These are phyloP conservation scores for Aspergillus novofumigatus DNA, from an alignment of 2,329 filamentous ascomycete genomes.

Conservation along the genomic window DNA sequence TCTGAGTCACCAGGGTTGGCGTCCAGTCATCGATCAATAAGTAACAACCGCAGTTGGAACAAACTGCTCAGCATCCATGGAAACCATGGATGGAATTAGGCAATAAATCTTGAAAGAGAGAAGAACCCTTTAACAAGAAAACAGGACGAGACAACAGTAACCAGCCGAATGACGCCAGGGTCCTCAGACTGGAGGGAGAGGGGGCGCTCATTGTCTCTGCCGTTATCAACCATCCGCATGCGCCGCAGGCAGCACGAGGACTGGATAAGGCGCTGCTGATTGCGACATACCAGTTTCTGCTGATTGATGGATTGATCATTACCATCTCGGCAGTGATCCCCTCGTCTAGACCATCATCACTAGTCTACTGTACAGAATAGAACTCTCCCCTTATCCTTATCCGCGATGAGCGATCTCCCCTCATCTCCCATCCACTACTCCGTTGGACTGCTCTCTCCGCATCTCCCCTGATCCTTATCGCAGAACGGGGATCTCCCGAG, in stretches of 20 bases:
- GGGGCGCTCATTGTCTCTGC: neutral
- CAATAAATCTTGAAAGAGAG: neutral
- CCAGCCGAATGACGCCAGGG: neutral
- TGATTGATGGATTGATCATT: neutral
- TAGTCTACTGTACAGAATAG: neutral
- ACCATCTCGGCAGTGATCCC: neutral
- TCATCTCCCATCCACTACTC: neutral
- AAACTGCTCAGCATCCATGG: neutral
- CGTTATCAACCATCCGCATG: neutral
- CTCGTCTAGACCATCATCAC: neutral
- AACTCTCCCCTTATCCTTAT: neutral
- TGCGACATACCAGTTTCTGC: slow-evolving; percentile 5
- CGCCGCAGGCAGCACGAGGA: slow-evolving; percentile 8
- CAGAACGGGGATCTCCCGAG: neutral
- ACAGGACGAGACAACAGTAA: neutral
- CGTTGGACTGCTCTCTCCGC: neutral
- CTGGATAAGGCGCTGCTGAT: slow-evolving; percentile 9
- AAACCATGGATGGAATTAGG: neutral
- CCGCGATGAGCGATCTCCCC: neutral
- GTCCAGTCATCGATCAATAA: slow-evolving; percentile 1
- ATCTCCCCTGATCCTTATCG: neutral
- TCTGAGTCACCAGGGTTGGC: slow-evolving; percentile 10
- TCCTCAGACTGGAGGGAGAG: neutral
- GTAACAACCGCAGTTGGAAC: neutral
- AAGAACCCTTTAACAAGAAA: neutral